These are phyloP conservation scores for Saccharomycopsis vini DNA, from an alignment of 805 yeast genomes.

Conservation along the genomic window DNA sequence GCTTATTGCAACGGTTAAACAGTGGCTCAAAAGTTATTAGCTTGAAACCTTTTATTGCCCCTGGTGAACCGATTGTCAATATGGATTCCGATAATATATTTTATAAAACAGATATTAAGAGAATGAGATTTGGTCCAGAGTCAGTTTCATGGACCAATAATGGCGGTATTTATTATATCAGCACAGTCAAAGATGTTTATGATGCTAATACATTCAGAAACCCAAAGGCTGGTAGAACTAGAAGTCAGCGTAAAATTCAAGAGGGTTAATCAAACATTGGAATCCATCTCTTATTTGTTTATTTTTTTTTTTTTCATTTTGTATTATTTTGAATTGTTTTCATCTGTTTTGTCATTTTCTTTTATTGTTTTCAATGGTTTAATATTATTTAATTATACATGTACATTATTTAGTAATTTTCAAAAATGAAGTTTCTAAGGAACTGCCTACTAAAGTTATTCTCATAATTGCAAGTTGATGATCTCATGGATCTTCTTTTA, in stretches of 20 bases:
- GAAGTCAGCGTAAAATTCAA: no score
- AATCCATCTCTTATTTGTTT: not conserved
- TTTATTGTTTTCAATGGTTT: no score
- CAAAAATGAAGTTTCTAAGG: no score
- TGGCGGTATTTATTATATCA: conserved; percentile 68
- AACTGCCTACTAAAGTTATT: no score
- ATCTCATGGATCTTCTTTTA: no score
- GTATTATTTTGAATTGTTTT: no score
- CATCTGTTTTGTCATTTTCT: not conserved
- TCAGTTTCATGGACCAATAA: conserved; percentile 85
- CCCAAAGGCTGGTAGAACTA: conserved; percentile 5
- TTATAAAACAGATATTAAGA: conserved; percentile 56
- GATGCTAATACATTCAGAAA: not conserved
- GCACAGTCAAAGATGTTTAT: conserved; percentile 47
- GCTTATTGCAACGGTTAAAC: conserved; percentile 51
- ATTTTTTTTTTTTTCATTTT: no score
- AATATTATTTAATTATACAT: no score
- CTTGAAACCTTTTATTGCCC: conserved; percentile 58
- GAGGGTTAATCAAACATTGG: not conserved
- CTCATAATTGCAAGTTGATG: no score
- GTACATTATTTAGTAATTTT: no score
- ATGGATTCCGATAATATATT: conserved; percentile 50
- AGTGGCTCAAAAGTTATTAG: conserved; percentile 75
- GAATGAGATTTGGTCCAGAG: conserved; percentile 45
- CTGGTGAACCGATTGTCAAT: conserved; percentile 67